These are phyloP conservation scores for Solanum peruvianum DNA, from an alignment of 257 asterid species.

Conservation along the genomic window DNA sequence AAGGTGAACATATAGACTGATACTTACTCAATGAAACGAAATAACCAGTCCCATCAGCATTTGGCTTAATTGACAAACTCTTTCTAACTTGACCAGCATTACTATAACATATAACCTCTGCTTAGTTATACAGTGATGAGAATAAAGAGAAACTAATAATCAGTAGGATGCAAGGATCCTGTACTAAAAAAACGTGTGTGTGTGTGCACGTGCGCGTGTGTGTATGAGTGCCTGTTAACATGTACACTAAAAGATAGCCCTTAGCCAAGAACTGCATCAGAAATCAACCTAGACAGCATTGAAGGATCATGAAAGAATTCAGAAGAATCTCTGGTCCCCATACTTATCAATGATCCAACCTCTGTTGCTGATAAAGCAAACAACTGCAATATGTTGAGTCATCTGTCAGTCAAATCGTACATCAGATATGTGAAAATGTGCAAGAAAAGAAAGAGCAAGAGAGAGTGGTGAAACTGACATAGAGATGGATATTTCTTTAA, in stretches of 20 bases:
- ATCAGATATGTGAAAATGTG: not conserved
- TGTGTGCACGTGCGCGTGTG: not conserved
- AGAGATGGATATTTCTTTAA: not conserved
- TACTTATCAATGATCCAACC: conserved; percentile 77
- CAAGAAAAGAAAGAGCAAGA: not conserved
- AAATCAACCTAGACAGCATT: conserved; percentile 64
- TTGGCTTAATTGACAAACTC: conserved; percentile 70
- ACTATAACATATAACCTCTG: conserved; percentile 21
- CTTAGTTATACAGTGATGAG: not conserved
- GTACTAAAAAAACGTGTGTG: not conserved
- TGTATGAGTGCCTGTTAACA: not conserved
- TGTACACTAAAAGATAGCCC: not conserved
- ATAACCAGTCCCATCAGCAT: conserved; percentile 70
- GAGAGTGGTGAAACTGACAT: not conserved
- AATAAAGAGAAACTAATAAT: not conserved
- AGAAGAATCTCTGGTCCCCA: conserved; percentile 63
- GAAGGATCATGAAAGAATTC: conserved; percentile 96
- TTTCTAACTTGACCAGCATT: conserved; percentile 92
- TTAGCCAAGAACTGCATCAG: not conserved
- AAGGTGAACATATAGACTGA: not conserved
- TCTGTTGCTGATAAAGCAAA: conserved; percentile 90
- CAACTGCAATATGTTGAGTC: conserved; percentile 22
- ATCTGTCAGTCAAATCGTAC: conserved; percentile 1
- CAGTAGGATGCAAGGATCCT: not conserved
- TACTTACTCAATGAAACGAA: conserved; percentile 68